phyloP scores from a whole-genome alignment of 73 alveolate genomes.

The Tetrahymena borealis region DNA sequence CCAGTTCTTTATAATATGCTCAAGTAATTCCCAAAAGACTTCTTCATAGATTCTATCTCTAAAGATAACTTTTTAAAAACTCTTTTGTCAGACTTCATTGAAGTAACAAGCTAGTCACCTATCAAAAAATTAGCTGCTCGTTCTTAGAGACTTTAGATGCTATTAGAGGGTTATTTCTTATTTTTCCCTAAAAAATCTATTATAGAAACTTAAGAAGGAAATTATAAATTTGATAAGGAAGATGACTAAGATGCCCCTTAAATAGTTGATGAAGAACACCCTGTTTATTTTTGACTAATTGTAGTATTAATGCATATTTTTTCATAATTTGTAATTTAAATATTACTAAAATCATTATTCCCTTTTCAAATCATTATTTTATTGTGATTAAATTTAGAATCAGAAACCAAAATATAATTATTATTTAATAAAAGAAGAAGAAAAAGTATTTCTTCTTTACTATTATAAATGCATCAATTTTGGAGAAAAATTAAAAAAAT shows the following conservation, averaged over 20 bases:
- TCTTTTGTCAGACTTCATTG: constrained; percentile 45
- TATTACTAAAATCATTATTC: too few relatives aligned
- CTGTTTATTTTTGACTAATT: constrained; percentile 15
- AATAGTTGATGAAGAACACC: constrained; percentile 18
- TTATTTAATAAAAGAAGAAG: too few relatives aligned
- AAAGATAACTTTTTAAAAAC: constrained; percentile 56
- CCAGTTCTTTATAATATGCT: constrained; percentile 56
- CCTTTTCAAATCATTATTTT: too few relatives aligned
- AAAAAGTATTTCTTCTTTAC: too few relatives aligned
- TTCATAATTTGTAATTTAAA: too few relatives aligned
- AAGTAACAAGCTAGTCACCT: not conserved
- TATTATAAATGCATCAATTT: too few relatives aligned
- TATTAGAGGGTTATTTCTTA: not conserved
- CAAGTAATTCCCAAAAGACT: constrained; percentile 58
- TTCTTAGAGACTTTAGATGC: not conserved
- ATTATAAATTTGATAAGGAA: not conserved
- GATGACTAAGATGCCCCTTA: constrained; percentile 44
- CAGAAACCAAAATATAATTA: too few relatives aligned
- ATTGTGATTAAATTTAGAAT: too few relatives aligned
- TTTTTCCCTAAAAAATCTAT: not conserved
- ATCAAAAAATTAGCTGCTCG: not conserved
- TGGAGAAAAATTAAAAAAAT: too few relatives aligned
- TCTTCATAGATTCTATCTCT: constrained; percentile 60
- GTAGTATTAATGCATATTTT: not conserved
- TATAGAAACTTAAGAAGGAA: not conserved